phyloP scores from a whole-genome alignment of 1,139 yeast genomes.

The Debaryomyces nepalensis region DNA sequence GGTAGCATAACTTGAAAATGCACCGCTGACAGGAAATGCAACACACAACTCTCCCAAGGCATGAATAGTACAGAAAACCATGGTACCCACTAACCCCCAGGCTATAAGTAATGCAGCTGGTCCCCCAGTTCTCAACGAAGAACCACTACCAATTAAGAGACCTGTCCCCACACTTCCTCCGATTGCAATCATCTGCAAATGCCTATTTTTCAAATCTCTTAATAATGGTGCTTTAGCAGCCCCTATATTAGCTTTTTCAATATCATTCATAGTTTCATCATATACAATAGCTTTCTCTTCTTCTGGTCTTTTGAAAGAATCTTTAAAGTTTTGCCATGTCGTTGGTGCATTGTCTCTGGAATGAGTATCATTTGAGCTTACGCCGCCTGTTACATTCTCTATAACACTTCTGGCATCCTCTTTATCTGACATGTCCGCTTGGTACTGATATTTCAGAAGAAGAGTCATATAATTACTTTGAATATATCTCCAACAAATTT shows the following conservation, averaged over 20 bases:
- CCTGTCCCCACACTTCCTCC: conserved; percentile 75
- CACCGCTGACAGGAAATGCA: conserved; percentile 78
- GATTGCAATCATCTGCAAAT: conserved; percentile 65
- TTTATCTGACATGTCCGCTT: conserved; percentile 5
- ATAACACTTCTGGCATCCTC: conserved; percentile 1
- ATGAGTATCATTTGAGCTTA: conserved; percentile 3
- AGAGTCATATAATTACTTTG: not conserved
- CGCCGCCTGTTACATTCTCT: conserved; percentile 2
- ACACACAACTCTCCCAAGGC: conserved; percentile 88
- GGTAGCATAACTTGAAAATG: conserved; percentile 72
- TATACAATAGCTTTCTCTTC: conserved; percentile 12
- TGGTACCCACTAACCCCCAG: conserved; percentile 66
- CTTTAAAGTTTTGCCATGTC: conserved; percentile 29
- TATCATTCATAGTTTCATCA: conserved; percentile 21
- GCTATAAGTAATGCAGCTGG: conserved; percentile 79
- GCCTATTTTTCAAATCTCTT: conserved; percentile 52
- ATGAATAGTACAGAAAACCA: conserved; percentile 77
- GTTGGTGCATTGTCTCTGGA: not conserved
- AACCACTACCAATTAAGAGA: conserved; percentile 74
- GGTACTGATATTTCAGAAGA: not conserved
- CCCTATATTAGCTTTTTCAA: conserved; percentile 36
- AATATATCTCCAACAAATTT: conserved; percentile 6
- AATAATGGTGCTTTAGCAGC: conserved; percentile 29
- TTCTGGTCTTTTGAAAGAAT: conserved; percentile 41
- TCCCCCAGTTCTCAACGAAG: conserved; percentile 70